Evolutionary conservation across 495 filamentous ascomycete genomes (phyloP).

Genomic region (Talaromyces borbonicus): DNA sequence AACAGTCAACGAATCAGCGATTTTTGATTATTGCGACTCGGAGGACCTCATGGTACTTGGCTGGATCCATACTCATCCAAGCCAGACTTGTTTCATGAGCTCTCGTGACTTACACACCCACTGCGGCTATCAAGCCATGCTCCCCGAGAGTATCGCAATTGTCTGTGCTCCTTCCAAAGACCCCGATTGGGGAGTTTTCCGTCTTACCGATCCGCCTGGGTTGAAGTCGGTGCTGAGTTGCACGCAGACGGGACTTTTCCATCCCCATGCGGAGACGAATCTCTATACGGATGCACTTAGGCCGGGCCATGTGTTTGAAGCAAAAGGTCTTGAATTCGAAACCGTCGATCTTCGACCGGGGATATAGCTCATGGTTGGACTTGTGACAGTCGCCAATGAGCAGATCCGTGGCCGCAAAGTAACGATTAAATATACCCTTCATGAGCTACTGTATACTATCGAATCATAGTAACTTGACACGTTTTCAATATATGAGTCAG

Average conservation of each 20-base stretch:
- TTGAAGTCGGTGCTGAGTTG: slow-evolving; percentile 71
- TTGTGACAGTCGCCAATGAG: neutral
- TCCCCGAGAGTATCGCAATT: slow-evolving; percentile 91
- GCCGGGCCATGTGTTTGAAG: slow-evolving; percentile 81
- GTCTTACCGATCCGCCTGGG: slow-evolving; percentile 86
- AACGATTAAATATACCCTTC: slow-evolving; percentile 1
- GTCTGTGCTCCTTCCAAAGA: slow-evolving; percentile 81
- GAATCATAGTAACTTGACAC: too few species aligned
- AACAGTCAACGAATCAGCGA: slow-evolving; percentile 68
- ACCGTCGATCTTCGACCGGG: slow-evolving; percentile 66
- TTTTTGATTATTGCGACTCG: slow-evolving; percentile 79
- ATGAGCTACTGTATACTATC: too few species aligned
- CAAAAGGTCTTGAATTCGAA: slow-evolving; percentile 60
- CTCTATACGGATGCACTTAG: slow-evolving; percentile 78
- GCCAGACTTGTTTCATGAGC: slow-evolving; percentile 97
- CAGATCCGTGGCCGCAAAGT: neutral
- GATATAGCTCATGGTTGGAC: slow-evolving; percentile 1
- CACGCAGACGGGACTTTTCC: slow-evolving; percentile 66
- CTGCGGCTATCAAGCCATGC: slow-evolving; percentile 83
- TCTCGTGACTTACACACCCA: slow-evolving; percentile 90
- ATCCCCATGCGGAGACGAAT: slow-evolving; percentile 61
- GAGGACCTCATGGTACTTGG: slow-evolving; percentile 84
- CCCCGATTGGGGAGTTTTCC: slow-evolving; percentile 86
- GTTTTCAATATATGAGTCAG: too few species aligned
- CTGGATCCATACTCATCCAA: slow-evolving; percentile 97